A percentile compares a stretch with the other conserved stretches of the same genome.
Conservation (phyloP, 2,329 filamentous ascomycete species). For the Trichoderma polysporum region DNA sequence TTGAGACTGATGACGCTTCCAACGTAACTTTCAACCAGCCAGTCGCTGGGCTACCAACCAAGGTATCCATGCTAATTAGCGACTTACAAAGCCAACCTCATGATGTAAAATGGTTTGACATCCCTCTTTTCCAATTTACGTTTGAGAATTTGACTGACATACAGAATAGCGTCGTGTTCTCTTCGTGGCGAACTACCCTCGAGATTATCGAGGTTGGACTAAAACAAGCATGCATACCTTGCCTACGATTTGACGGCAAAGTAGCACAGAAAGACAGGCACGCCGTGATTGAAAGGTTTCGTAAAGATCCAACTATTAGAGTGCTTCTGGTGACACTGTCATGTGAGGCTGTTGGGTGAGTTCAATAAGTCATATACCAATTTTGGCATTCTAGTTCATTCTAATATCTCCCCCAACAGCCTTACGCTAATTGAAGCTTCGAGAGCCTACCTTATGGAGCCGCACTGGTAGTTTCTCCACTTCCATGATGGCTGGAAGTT, state of each 20-base stretch:
- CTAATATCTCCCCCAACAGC: constrained; percentile 26
- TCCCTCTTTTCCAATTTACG: accelerated
- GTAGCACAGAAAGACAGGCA: constrained; percentile 44
- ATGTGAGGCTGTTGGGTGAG: constrained; percentile 53
- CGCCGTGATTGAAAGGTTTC: constrained; percentile 41
- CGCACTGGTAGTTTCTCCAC: constrained; percentile 40
- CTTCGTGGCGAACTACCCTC: constrained; percentile 50
- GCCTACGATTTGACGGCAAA: constrained; percentile 49
- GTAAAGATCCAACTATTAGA: constrained; percentile 34
- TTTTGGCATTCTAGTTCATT: neutral
- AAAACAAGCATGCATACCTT: constrained; percentile 33
- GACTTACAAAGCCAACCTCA: neutral
- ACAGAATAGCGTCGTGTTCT: constrained; percentile 48
- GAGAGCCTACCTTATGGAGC: constrained; percentile 50
- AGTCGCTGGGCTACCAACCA: neutral
- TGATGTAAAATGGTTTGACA: neutral
- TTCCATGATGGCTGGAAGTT: neutral
- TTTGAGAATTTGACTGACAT: neutral
- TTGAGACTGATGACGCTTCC: neutral
- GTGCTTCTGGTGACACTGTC: constrained; percentile 51
- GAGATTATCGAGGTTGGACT: constrained; percentile 46
- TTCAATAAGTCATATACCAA: neutral
- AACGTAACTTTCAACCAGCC: neutral
- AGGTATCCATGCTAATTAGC: neutral
- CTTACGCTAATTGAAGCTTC: constrained; percentile 49